Conservation (phyloP, 495 filamentous ascomycete species). For the Ascodesmis nigricans region DNA sequence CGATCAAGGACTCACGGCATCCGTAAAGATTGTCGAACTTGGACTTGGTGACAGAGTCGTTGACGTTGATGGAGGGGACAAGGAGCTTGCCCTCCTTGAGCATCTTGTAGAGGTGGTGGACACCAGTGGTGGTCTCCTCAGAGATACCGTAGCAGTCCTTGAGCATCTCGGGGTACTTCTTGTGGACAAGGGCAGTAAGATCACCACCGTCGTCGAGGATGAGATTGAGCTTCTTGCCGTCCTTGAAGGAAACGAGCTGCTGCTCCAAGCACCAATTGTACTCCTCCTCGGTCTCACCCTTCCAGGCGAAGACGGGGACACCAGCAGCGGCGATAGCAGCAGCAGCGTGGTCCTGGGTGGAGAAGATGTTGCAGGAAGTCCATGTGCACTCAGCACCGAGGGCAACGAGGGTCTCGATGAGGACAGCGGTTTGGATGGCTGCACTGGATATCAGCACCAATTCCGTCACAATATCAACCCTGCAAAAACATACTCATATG, state of each 20-base stretch:
- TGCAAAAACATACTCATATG: constrained; percentile 90
- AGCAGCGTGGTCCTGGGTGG: constrained; percentile 94
- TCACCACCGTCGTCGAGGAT: constrained; percentile 99
- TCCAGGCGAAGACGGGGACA: constrained; percentile 97
- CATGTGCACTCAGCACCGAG: constrained; percentile 97
- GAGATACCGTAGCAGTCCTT: constrained; percentile 95
- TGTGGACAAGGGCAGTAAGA: constrained; percentile 85
- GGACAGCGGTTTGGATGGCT: constrained; percentile 96
- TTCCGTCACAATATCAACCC: constrained; percentile 1
- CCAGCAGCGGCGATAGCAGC: constrained; percentile 88
- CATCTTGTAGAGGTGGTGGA: constrained; percentile 98
- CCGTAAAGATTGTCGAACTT: constrained; percentile 99
- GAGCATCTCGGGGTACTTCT: constrained; percentile 93
- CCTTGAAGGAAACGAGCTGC: constrained; percentile 90
- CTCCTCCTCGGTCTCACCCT: constrained; percentile 99
- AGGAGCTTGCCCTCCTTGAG: constrained; percentile 78
- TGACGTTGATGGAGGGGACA: constrained; percentile 95
- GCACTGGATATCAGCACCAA: constrained; percentile 6
- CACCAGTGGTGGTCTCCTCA: constrained; percentile 98
- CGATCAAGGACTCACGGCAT: constrained; percentile 93
- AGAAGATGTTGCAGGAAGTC: constrained; percentile 98
- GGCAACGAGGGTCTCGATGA: constrained; percentile 86
- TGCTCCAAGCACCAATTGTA: constrained; percentile 99
- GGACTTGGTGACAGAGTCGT: constrained; percentile 97
- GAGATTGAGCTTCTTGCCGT: constrained; percentile 85